Conservation (phyloP, 2,329 filamentous ascomycete species). For the Ophiostoma montium region DNA sequence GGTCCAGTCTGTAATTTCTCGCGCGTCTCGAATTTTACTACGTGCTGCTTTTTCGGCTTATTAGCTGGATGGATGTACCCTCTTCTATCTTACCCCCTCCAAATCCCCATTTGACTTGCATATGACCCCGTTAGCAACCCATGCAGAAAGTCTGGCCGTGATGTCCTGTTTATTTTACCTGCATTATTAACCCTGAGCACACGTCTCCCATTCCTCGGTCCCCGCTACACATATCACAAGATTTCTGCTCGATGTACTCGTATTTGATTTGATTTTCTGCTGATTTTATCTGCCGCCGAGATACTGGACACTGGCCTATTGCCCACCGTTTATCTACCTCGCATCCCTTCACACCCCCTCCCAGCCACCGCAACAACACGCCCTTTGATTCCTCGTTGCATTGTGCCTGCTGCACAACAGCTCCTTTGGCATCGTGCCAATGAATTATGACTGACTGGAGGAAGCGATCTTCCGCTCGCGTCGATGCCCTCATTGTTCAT, state of each 20-base stretch:
- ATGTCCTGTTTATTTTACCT: conserved; percentile 2
- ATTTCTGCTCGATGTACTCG: no score
- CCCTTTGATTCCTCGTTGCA: not conserved
- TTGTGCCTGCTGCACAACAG: not conserved
- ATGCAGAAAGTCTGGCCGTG: not conserved
- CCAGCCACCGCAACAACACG: not conserved
- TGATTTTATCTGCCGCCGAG: no score
- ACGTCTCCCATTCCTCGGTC: conserved; percentile 3
- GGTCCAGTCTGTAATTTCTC: conserved; percentile 11
- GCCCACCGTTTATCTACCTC: no score
- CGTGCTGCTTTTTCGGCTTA: not conserved
- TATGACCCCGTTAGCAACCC: not conserved
- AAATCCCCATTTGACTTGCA: conserved; percentile 4
- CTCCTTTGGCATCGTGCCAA: not conserved
- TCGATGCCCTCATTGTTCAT: no score
- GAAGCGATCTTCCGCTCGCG: no score
- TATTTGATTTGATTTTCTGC: no score
- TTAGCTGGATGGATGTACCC: not conserved
- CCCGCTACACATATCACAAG: no score
- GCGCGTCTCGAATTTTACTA: conserved; percentile 3
- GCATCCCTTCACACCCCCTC: conserved; percentile 1
- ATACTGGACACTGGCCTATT: no score
- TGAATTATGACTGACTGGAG: no score
- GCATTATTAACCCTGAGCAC: not conserved
- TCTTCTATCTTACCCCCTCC: conserved; percentile 5